Evolutionary conservation across 352 stramenopile genomes (phyloP).

Genomic region (Pythium dissotocum): DNA sequence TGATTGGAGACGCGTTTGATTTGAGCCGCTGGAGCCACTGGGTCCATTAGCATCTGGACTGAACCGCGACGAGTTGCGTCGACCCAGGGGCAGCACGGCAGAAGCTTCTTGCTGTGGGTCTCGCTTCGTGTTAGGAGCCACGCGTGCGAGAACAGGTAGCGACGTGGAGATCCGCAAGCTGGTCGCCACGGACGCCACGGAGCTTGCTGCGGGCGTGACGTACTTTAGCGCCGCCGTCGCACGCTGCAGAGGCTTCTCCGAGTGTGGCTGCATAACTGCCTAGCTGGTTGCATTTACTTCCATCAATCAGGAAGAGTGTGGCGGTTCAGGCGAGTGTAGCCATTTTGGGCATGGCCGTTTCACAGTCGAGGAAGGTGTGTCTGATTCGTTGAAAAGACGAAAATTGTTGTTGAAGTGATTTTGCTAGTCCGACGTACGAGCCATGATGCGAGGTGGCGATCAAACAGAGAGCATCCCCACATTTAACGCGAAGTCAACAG

Average conservation of each 20-base stretch:
- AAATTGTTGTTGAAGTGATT: too few relatives aligned
- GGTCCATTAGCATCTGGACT: background rate
- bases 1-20: background rate
- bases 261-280: background rate
- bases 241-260: background rate
- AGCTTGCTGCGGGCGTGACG: background rate
- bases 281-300: background rate
- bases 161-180: background rate
- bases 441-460: too few relatives aligned
- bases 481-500: too few relatives aligned
- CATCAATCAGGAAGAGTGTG: too few relatives aligned
- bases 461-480: too few relatives aligned
- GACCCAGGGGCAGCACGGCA: background rate
- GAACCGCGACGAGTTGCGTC: background rate
- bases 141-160: background rate
- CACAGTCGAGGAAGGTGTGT: background rate
- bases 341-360: constrained; percentile 11
- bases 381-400: background rate
- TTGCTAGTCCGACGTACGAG: too few relatives aligned
- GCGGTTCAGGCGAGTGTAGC: background rate
- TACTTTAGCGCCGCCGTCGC: background rate
- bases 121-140: background rate
- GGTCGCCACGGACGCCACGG: background rate
- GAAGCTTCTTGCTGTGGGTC: background rate
- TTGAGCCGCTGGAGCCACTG: too few relatives aligned